A percentile compares a stretch with the other conserved stretches of the same genome.
phyloP scores from a whole-genome alignment of 2,329 filamentous ascomycete genomes.

The Chalaropsis thielavioides region DNA sequence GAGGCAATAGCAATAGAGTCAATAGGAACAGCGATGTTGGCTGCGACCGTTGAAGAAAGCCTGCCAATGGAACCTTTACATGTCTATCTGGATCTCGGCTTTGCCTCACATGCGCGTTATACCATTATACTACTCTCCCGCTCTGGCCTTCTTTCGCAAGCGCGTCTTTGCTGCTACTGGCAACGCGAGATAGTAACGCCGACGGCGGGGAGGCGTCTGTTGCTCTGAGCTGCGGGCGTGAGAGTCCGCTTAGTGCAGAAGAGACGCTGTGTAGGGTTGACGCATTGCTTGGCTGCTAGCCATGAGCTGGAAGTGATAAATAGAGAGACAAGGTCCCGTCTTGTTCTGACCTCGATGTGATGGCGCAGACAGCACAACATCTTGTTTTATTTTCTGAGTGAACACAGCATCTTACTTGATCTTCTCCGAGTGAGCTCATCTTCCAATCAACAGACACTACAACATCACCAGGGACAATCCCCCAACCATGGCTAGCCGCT shows the following conservation, averaged over 20 bases:
- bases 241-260: background rate
- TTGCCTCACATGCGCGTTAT: too few relatives aligned
- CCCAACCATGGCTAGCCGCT: conserved; percentile 20
- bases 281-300: background rate
- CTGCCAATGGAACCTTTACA: too few relatives aligned
- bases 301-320: background rate
- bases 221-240: background rate
- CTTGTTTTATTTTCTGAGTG: too few relatives aligned
- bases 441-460: background rate
- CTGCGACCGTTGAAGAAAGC: too few relatives aligned
- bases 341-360: background rate
- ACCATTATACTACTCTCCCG: too few relatives aligned
- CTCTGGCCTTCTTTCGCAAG: too few relatives aligned
- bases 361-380: background rate
- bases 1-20: too few relatives aligned
- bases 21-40: too few relatives aligned
- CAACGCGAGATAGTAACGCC: background rate
- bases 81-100: too few relatives aligned
- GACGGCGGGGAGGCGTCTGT: background rate
- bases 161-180: background rate
- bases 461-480: too few relatives aligned
- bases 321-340: background rate
- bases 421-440: too few relatives aligned
- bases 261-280: background rate
- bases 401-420: too few relatives aligned